Conservation (phyloP, 2,329 filamentous ascomycete genomes). For the Tolypocladium nubicola region DNA sequence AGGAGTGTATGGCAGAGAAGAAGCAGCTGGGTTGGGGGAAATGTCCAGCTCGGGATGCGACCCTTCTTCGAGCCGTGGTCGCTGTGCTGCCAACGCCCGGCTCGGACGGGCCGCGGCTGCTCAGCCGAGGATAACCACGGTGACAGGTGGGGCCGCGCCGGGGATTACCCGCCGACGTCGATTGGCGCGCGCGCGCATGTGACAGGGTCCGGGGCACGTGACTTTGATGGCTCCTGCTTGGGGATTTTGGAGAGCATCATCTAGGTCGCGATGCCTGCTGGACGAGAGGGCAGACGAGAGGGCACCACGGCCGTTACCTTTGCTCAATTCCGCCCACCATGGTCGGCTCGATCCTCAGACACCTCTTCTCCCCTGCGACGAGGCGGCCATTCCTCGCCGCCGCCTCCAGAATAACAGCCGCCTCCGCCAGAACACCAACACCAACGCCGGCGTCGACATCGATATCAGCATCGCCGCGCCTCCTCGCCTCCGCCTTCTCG, state of each 20-base stretch:
- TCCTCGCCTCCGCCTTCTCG: slow-evolving; percentile 38
- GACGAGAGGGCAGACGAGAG: not conserved
- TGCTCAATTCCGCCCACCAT: slow-evolving; percentile 13
- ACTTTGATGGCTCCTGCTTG: not conserved
- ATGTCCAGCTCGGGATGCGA: not conserved
- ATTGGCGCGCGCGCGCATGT: not conserved
- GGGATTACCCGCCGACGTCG: not conserved
- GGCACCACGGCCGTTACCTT: not conserved
- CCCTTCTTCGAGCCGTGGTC: not conserved
- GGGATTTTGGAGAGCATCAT: not conserved
- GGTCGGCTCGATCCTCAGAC: slow-evolving; percentile 23
- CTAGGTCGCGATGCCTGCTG: not conserved
- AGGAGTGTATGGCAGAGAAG: not conserved
- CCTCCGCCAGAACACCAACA: slow-evolving; percentile 7
- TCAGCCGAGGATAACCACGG: slow-evolving; percentile 16
- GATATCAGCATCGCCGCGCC: not conserved
- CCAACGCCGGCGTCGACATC: slow-evolving; percentile 7
- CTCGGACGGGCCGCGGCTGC: not conserved
- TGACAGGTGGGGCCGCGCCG: not conserved
- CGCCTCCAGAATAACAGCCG: slow-evolving; percentile 3
- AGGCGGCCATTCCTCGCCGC: slow-evolving; percentile 15
- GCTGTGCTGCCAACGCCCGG: not conserved
- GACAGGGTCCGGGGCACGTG: not conserved
- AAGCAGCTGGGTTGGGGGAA: not conserved
- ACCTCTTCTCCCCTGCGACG: slow-evolving; percentile 21